Conservation (phyloP, 169 alveolate genomes). For the Eimeria sp. region DNA sequence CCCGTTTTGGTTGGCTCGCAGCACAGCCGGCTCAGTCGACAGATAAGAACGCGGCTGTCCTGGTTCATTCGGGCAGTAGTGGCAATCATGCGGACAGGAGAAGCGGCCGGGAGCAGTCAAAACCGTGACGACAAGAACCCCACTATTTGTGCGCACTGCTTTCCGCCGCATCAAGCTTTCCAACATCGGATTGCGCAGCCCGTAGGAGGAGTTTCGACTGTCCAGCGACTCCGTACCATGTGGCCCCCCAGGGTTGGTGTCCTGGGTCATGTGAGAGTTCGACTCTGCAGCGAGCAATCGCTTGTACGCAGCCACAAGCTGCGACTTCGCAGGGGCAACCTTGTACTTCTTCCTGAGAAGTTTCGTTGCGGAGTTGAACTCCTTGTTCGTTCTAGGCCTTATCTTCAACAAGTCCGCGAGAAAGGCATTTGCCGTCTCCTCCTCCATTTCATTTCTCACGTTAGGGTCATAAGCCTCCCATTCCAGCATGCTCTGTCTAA, state of each 20-base stretch:
- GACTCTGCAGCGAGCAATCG: constrained; percentile 79
- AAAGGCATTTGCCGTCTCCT: constrained; percentile 79
- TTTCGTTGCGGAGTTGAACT: constrained; percentile 82
- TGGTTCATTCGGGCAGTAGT: constrained; percentile 97
- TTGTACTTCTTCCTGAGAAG: constrained; percentile 82
- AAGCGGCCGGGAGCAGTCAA: constrained; percentile 96
- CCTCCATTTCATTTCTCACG: constrained; percentile 70
- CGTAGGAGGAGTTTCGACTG: constrained; percentile 79
- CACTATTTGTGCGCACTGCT: constrained; percentile 94
- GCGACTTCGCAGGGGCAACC: constrained; percentile 87
- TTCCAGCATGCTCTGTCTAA: constrained; percentile 85
- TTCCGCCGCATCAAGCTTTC: constrained; percentile 90
- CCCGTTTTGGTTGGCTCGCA: constrained; percentile 96
- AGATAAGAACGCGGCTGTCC: constrained; percentile 97
- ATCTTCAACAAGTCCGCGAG: constrained; percentile 81
- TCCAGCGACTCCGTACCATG: neutral
- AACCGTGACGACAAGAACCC: constrained; percentile 97
- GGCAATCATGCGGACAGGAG: constrained; percentile 96
- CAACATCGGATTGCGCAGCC: constrained; percentile 79
- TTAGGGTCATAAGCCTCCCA: constrained; percentile 87
- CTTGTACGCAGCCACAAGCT: constrained; percentile 86
- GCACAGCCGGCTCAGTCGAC: constrained; percentile 98
- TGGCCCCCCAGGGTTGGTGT: neutral
- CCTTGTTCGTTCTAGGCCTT: constrained; percentile 81
- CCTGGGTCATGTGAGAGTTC: neutral